phyloP scores from a whole-genome alignment of 371 early-diverging fungal species.

The Funneliformis caledonium region DNA sequence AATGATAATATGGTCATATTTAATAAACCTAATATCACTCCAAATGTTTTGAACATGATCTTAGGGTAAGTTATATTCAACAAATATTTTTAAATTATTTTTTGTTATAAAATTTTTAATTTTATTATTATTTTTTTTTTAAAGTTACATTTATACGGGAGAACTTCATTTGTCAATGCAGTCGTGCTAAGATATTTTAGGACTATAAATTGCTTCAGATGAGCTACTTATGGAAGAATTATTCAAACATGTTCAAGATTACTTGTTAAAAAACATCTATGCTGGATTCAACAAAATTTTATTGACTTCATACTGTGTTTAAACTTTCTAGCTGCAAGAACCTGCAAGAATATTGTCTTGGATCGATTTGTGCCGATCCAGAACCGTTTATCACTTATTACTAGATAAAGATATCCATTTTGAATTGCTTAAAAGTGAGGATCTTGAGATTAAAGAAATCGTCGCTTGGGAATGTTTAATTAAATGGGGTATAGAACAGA shows the following conservation, averaged over 20 bases:
- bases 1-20: neutral
- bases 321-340: neutral
- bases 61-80: neutral
- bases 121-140: neutral
- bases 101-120: neutral
- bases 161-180: neutral
- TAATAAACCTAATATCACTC: neutral
- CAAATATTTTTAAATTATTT: neutral
- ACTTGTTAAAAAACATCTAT: neutral
- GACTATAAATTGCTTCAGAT: conserved; percentile 17
- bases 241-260: neutral
- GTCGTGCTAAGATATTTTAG: neutral
- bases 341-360: neutral
- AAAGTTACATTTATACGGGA: conserved; percentile 29
- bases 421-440: neutral
- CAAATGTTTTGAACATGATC: neutral
- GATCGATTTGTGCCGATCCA: neutral
- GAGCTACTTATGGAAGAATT: conserved; percentile 1
- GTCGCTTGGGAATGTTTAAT: conserved; percentile 17
- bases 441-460: conserved; percentile 15
- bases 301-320: neutral
- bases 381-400: neutral
- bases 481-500: conserved; percentile 29
- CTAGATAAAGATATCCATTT: neutral
- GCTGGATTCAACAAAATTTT: conserved; percentile 25